Percentiles rank a stretch among this genome's conserved stretches.
Conservation (phyloP, 139 green algal genomes). For the Choricystis sp. region DNA sequence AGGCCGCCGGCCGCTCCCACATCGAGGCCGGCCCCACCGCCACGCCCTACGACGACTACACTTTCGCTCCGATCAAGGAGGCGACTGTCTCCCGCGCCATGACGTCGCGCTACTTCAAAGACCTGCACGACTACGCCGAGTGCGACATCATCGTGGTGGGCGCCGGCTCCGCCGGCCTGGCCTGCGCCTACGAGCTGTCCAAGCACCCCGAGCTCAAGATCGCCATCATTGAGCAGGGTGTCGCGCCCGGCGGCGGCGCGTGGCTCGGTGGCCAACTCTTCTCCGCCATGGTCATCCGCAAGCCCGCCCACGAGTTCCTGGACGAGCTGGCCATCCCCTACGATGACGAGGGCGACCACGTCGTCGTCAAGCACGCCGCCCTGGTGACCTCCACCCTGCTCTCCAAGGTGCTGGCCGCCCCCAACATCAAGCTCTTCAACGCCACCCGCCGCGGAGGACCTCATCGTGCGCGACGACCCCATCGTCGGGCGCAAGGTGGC, state of each 20-base stretch:
- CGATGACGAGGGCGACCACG: slow-evolving; percentile 85
- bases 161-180: slow-evolving; percentile 59
- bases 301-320: slow-evolving; percentile 82
- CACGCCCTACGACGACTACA: slow-evolving; percentile 15
- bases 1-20: no score
- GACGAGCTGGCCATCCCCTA: slow-evolving; percentile 68
- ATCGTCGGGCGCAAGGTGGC: slow-evolving; percentile 36
- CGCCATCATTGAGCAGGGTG: slow-evolving; percentile 74
- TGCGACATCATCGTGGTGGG: slow-evolving; percentile 34
- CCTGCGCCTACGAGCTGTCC: slow-evolving; percentile 84
- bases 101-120: slow-evolving; percentile 82
- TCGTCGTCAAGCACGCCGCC: slow-evolving; percentile 90
- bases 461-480: slow-evolving; percentile 38
- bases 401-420: slow-evolving; percentile 69
- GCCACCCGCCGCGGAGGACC: slow-evolving; percentile 56
- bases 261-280: slow-evolving; percentile 96
- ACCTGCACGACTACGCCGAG: slow-evolving; percentile 75
- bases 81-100: slow-evolving; percentile 54
- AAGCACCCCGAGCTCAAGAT: slow-evolving; percentile 86
- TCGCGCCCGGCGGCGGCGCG: slow-evolving; percentile 54
- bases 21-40: no score
- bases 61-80: slow-evolving; percentile 62
- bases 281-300: slow-evolving; percentile 74
- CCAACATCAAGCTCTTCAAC: slow-evolving; percentile 98
- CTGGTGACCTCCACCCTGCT: slow-evolving; percentile 87